Evolutionary conservation across 208 protist genomes (phyloP), one percentile per base, ranked within the genome.

Genomic region (Trypanosoma theileri): DNA sequence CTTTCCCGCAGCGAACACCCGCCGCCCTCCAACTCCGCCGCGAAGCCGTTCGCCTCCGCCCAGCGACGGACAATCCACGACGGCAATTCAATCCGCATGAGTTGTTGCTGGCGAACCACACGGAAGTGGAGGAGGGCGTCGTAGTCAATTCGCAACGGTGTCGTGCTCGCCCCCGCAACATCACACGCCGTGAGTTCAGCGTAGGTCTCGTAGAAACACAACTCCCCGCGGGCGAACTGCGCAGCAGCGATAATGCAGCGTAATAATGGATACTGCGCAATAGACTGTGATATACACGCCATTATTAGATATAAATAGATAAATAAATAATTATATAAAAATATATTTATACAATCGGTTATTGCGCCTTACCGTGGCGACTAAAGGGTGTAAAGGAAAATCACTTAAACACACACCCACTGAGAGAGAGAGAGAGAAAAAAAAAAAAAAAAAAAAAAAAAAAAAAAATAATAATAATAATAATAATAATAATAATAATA

Each of bases 1-100:
- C 28, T 40, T 28, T 12, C 14, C 24, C 21, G 40, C 14, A 66
- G 10, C 4, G 1, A n/a, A n/a, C n/a, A n/a, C n/a, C n/a, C n/a
- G n/a, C n/a, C n/a, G n/a, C n/a, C n/a, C n/a, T 63, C 59, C 42
- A 95, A 59, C 61, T 92, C 84, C 0, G 79, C 71, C 17, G 65
- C 77, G 46, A 92, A 93, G 6, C 81, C 71, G 55, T 95, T 92
- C 2, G 53, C 69, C 24, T 69, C 75, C 0, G 89, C 89, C 87
- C 89, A 95, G 19, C 21, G 60, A 44, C 51, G 63, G 17, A 95
- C 82, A 35, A 54, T n/a, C n/a, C 40, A 0, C 17, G 28, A 22
- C 68, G 81, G 81, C 28, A 90, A 24, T n/a, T 88, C 81, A 56
- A 95, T 81, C 9, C 86, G 89, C 80, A 95, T 81, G n/a, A 84